Evolutionary conservation across 345 rosid genomes (phyloP).

Genomic region (Linum tenue): DNA sequence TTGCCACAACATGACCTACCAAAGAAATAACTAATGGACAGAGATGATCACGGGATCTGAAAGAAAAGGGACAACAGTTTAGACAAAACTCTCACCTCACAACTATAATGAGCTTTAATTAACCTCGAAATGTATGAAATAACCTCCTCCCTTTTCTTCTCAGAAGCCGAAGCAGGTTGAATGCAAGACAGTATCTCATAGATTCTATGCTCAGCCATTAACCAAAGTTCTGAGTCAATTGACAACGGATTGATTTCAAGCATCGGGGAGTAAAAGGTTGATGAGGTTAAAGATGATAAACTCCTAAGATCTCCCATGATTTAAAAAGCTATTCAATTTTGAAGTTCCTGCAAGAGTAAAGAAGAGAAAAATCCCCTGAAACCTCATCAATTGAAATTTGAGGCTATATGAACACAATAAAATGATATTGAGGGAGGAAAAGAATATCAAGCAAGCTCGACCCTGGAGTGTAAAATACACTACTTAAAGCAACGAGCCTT

Average conservation of each 20-base stretch:
- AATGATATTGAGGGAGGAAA: no score
- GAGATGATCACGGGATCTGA: neutral
- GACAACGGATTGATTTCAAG: conserved; percentile 28
- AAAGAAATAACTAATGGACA: neutral
- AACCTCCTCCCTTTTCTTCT: conserved; percentile 51
- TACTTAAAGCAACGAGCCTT: neutral
- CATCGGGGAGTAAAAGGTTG: conserved; percentile 22
- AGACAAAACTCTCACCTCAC: conserved; percentile 47
- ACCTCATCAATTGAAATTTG: conserved; percentile 9
- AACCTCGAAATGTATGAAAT: conserved; percentile 45
- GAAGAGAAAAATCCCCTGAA: conserved; percentile 6
- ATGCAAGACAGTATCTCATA: conserved; percentile 57
- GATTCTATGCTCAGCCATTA: conserved; percentile 62
- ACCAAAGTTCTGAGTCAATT: conserved; percentile 52
- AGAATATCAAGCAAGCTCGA: no score
- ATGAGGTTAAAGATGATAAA: conserved; percentile 34
- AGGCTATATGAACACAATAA: conserved; percentile 5
- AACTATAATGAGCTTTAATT: conserved; percentile 40
- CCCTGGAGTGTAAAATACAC: neutral
- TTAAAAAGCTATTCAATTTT: conserved; percentile 17
- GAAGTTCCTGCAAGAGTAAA: conserved; percentile 14
- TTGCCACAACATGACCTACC: neutral
- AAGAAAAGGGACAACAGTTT: conserved; percentile 2
- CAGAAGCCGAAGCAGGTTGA: conserved; percentile 60
- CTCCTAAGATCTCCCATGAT: conserved; percentile 50